phyloP scores from a whole-genome alignment of 331 rosid species.

The Rosa hybrid region DNA sequence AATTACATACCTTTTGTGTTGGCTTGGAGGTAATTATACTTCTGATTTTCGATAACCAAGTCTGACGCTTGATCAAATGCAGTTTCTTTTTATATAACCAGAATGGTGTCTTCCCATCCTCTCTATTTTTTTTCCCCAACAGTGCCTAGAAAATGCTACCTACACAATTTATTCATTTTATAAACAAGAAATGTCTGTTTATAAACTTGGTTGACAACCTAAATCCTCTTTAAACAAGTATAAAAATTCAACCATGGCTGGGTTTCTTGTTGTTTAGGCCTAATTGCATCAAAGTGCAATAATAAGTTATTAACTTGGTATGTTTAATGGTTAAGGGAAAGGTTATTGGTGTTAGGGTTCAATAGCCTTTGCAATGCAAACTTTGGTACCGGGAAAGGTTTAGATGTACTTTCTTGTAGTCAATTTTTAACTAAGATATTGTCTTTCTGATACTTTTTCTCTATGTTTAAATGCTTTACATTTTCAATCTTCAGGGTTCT shows the following conservation, averaged over 20 bases:
- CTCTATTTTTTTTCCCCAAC: not conserved
- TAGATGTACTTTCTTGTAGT: not conserved
- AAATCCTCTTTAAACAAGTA: not conserved
- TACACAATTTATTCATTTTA: not conserved
- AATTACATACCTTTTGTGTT: slow-evolving; percentile 84
- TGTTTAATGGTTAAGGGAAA: not conserved
- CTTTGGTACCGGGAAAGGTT: slow-evolving; percentile 3
- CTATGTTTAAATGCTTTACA: slow-evolving; percentile 20
- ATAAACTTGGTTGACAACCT: not conserved
- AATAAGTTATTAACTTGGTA: not conserved
- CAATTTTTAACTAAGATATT: not conserved
- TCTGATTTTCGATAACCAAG: not conserved
- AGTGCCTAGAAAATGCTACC: not conserved
- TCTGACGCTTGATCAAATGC: not conserved
- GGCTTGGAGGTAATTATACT: slow-evolving; percentile 64
- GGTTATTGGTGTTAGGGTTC: not conserved
- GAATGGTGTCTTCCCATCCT: not conserved
- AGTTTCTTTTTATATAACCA: not conserved
- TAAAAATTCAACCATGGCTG: slow-evolving; percentile 1
- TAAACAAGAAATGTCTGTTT: not conserved
- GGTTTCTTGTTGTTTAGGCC: slow-evolving; percentile 1
- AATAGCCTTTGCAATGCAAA: not conserved
- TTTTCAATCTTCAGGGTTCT: slow-evolving; percentile 64
- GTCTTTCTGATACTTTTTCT: not conserved
- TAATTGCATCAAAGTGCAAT: not conserved